Evolutionary conservation across 495 filamentous ascomycete species (phyloP).

Genomic region (Penicillium odoratum): DNA sequence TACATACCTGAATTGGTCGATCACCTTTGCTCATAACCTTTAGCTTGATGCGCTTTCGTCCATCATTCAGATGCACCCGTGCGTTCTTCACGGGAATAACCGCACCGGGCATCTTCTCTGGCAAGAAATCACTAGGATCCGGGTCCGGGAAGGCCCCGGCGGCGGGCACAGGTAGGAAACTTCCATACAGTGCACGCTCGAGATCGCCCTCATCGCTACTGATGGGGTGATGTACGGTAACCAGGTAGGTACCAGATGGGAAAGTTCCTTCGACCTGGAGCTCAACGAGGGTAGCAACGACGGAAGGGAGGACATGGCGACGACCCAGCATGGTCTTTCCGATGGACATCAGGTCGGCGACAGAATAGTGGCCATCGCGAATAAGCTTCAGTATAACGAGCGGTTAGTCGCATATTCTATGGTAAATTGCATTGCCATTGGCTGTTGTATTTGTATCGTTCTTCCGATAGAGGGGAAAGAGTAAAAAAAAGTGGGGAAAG

Average conservation of each 20-base stretch:
- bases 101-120: slow-evolving; percentile 72
- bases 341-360: slow-evolving; percentile 89
- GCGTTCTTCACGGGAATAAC: slow-evolving; percentile 69
- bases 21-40: slow-evolving; percentile 86
- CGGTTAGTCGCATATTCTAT: slow-evolving; percentile 3
- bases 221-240: slow-evolving; percentile 92
- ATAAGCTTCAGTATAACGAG: slow-evolving; percentile 59
- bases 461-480: background rate
- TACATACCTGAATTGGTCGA: slow-evolving; percentile 77
- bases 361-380: slow-evolving; percentile 91
- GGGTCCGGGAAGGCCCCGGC: slow-evolving; percentile 63
- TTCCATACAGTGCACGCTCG: slow-evolving; percentile 83
- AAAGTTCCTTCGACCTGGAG: slow-evolving; percentile 97
- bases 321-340: slow-evolving; percentile 92
- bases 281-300: slow-evolving; percentile 72
- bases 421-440: slow-evolving; percentile 3
- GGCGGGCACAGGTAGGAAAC: slow-evolving; percentile 83
- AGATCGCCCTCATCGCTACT: slow-evolving; percentile 85
- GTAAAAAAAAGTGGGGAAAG: slow-evolving; percentile 6
- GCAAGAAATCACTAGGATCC: slow-evolving; percentile 60
- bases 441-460: background rate
- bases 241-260: slow-evolving; percentile 84
- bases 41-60: slow-evolving; percentile 69
- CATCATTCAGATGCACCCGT: slow-evolving; percentile 68
- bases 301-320: slow-evolving; percentile 86